Evolutionary conservation across 2,329 filamentous ascomycete genomes (phyloP), one percentile per base, ranked within the genome.

Genomic region (Ascochyta rabiei): DNA sequence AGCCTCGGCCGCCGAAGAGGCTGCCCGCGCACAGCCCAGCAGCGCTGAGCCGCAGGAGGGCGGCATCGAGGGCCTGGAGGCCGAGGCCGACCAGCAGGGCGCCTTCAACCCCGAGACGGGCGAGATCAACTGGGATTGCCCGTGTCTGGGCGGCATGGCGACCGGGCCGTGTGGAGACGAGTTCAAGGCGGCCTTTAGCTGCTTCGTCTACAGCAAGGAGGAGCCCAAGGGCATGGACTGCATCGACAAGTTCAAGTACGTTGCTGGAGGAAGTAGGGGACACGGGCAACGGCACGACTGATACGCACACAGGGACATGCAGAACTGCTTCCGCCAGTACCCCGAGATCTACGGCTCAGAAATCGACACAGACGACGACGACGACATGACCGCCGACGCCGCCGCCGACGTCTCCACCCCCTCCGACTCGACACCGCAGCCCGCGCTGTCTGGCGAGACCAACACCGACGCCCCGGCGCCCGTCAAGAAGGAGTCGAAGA

Each of bases 41-140:
- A 49, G 50, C 7, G 51, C 52, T 9, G 56, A 56, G 39, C 46
- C 43, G 15, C 19, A 37, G 21, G 59, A 63, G 24, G 75, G 72
- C 43, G 72, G 77, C 6, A 77, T 84, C 30, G 80, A 81, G 62
- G 84, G 80, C 16, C 79, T 95, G 13, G 89, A 96, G 75, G 86
- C 91, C 56, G 92, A 97, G 76, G 92, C 91, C 6, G 84, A 80
- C 58, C 87, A 93, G 73, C 87, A 98, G 77, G 95, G 91, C 51
- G 95, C 95, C 1, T 99, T 98, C 81, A 96, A 99, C 77, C 92
- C 93, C 2, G 95, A 98, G 80, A 99, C 95, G 9, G 95, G 95
- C 66, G 95, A 99, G 83, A 99, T 99, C 79, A 99, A 99, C 82
- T 99, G 95, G 95, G 95, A 98, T 75, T 99, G 95, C 77, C 95